Evolutionary conservation across 1,284 basidiomycete species (phyloP).

Genomic region (Mycena citricolor): DNA sequence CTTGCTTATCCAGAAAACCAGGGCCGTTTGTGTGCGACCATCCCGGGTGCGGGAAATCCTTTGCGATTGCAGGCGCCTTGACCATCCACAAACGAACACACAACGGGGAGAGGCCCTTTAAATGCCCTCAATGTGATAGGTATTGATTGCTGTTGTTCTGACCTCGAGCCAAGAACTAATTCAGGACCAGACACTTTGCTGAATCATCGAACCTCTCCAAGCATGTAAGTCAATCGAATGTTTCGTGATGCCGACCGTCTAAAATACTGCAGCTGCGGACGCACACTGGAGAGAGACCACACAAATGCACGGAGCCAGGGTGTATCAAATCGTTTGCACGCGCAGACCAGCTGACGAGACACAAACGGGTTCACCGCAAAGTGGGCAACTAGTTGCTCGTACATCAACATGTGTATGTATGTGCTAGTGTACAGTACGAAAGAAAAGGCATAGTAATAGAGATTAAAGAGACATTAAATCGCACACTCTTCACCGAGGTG

Average conservation of each 20-base stretch:
- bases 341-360: conserved; percentile 72
- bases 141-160: conserved; percentile 30
- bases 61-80: conserved; percentile 89
- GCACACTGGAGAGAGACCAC: conserved; percentile 87
- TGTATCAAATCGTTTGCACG: conserved; percentile 84
- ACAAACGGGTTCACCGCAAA: conserved; percentile 57
- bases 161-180: conserved; percentile 1
- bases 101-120: conserved; percentile 88
- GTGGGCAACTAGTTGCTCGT: conserved; percentile 9
- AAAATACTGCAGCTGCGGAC: conserved; percentile 55
- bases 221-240: conserved; percentile 57
- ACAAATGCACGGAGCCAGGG: conserved; percentile 69
- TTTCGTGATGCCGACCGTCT: too few relatives aligned
- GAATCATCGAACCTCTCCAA: conserved; percentile 95
- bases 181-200: conserved; percentile 68
- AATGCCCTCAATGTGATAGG: conserved; percentile 84
- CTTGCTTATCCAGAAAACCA: conserved; percentile 30
- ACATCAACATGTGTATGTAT: conserved; percentile 13
- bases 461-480: too few relatives aligned
- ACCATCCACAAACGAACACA: conserved; percentile 94
- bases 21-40: conserved; percentile 89
- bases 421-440: too few relatives aligned
- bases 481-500: conserved; percentile 17
- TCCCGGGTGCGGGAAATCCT: conserved; percentile 89
- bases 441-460: too few relatives aligned